A percentile compares a stretch with the other conserved stretches of the same genome.
Conservation (phyloP, 768 basidiomycete genomes). For the Boletus sp. region DNA sequence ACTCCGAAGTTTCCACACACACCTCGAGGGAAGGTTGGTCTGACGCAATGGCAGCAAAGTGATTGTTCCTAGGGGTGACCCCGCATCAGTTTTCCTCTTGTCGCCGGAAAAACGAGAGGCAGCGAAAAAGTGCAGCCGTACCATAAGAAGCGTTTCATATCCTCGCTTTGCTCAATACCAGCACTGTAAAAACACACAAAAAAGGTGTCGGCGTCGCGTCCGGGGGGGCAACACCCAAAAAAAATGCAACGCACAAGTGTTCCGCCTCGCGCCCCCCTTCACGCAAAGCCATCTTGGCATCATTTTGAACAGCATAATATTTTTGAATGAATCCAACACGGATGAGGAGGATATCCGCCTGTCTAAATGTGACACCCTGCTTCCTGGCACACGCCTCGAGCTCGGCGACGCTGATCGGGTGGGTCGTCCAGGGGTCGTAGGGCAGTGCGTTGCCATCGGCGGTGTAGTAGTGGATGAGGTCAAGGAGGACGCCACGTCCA, state of each 20-base stretch:
- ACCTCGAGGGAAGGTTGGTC: constrained; percentile 69
- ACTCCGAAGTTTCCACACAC: not conserved
- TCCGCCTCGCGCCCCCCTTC: constrained; percentile 36
- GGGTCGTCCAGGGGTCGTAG: constrained; percentile 61
- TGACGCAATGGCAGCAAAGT: constrained; percentile 66
- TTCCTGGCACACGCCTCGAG: constrained; percentile 56
- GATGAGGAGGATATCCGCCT: constrained; percentile 58
- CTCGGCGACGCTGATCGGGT: constrained; percentile 50
- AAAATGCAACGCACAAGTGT: constrained; percentile 43
- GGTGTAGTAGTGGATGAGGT: constrained; percentile 54
- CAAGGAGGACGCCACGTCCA: constrained; percentile 64
- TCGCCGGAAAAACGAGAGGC: not conserved
- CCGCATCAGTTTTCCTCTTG: not conserved
- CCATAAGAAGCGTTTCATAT: constrained; percentile 75
- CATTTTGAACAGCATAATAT: constrained; percentile 42
- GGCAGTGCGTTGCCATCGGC: constrained; percentile 40
- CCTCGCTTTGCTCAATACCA: constrained; percentile 64
- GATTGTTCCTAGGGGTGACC: constrained; percentile 52
- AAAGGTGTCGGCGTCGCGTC: not conserved
- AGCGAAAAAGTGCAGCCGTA: constrained; percentile 24
- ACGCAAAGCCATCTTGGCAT: constrained; percentile 42
- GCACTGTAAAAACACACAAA: constrained; percentile 38
- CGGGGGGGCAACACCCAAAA: not conserved
- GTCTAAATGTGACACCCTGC: constrained; percentile 56
- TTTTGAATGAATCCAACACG: constrained; percentile 62